A percentile compares a stretch with the other conserved stretches of the same genome.
phyloP scores from a whole-genome alignment of 2,329 filamentous ascomycete species.

The Cladorrhinum sp. region DNA sequence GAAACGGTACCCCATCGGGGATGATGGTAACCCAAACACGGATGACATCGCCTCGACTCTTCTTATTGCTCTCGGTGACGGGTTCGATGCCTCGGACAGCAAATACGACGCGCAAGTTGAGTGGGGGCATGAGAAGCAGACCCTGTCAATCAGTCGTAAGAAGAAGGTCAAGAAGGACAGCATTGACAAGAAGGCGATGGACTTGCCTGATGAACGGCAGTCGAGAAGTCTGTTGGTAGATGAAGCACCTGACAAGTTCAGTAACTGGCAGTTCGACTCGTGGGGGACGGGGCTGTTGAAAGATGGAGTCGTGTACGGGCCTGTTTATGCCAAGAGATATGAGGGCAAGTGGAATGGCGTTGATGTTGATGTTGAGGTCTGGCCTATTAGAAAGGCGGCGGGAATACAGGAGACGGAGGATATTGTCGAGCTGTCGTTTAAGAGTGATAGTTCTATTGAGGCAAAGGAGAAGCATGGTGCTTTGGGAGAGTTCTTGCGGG shows the following conservation, averaged over 20 bases:
- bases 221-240: slow-evolving; percentile 27
- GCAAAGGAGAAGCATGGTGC: slow-evolving; percentile 22
- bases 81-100: slow-evolving; percentile 31
- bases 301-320: slow-evolving; percentile 32
- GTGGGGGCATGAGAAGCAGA: slow-evolving; percentile 37
- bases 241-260: slow-evolving; percentile 33
- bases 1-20: slow-evolving; percentile 34
- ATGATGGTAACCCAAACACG: slow-evolving; percentile 29
- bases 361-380: slow-evolving; percentile 34
- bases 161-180: slow-evolving; percentile 25
- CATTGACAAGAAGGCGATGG: slow-evolving; percentile 28
- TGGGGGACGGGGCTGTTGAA: slow-evolving; percentile 30
- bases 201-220: slow-evolving; percentile 25
- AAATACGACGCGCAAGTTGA: slow-evolving; percentile 38
- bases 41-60: slow-evolving; percentile 22
- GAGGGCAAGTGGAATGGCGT: slow-evolving; percentile 31
- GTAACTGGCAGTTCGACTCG: slow-evolving; percentile 28
- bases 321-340: slow-evolving; percentile 32
- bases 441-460: slow-evolving; percentile 22
- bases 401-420: slow-evolving; percentile 27
- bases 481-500: slow-evolving; percentile 24
- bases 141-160: slow-evolving; percentile 36
- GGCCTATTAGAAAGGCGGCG: slow-evolving; percentile 29
- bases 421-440: slow-evolving; percentile 33
- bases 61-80: slow-evolving; percentile 32